phyloP scores from a whole-genome alignment of 2,329 filamentous ascomycete species.

The Neofusicoccum cordaticola region DNA sequence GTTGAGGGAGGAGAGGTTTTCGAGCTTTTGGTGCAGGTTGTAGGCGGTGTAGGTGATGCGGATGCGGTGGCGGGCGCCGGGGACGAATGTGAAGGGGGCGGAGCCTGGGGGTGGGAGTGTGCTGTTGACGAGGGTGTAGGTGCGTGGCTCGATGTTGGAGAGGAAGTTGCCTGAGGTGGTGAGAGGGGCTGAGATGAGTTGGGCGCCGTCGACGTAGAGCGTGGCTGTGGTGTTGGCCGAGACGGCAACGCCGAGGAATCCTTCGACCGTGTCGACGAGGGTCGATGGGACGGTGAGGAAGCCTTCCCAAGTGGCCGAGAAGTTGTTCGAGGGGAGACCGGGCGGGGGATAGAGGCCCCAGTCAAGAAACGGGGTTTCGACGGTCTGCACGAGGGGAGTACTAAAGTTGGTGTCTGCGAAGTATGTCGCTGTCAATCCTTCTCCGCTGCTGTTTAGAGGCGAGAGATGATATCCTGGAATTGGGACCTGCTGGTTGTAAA shows the following conservation, averaged over 20 bases:
- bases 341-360: slow-evolving; percentile 47
- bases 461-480: slow-evolving; percentile 44
- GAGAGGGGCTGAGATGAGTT: slow-evolving; percentile 29
- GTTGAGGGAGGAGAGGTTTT: slow-evolving; percentile 42
- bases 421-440: slow-evolving; percentile 43
- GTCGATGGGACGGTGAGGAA: slow-evolving; percentile 39
- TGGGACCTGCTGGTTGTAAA: slow-evolving; percentile 45
- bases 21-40: slow-evolving; percentile 40
- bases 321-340: slow-evolving; percentile 44
- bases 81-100: slow-evolving; percentile 38
- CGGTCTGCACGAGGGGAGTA: slow-evolving; percentile 26
- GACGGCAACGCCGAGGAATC: slow-evolving; percentile 45
- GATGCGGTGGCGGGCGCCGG: slow-evolving; percentile 34
- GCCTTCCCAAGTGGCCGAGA: slow-evolving; percentile 46
- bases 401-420: slow-evolving; percentile 42
- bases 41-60: slow-evolving; percentile 45
- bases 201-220: slow-evolving; percentile 36
- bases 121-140: slow-evolving; percentile 37
- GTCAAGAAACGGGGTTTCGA: slow-evolving; percentile 41
- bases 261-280: slow-evolving; percentile 29
- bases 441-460: slow-evolving; percentile 29
- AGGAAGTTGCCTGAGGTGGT: slow-evolving; percentile 34
- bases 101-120: slow-evolving; percentile 39
- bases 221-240: slow-evolving; percentile 41
- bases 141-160: slow-evolving; percentile 41